These are phyloP conservation scores for Sugiyamaella castrensis DNA, from an alignment of 1,139 yeast species.

Conservation along the genomic window DNA sequence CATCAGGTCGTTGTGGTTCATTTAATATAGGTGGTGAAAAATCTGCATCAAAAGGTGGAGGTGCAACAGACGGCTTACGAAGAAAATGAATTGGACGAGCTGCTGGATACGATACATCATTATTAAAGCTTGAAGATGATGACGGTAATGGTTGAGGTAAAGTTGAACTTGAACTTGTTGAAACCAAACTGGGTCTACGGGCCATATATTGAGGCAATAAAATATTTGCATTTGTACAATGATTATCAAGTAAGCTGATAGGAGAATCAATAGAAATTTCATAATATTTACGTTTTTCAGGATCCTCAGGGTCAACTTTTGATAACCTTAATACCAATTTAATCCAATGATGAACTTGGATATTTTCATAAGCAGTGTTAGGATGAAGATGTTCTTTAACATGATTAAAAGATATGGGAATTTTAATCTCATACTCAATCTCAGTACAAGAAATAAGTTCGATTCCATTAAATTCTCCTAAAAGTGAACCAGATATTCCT, in stretches of 20 bases:
- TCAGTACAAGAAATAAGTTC: conserved; percentile 51
- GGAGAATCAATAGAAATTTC: conserved; percentile 93
- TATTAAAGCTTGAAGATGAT: conserved; percentile 11
- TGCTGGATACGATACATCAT: neutral
- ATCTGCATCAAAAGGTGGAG: conserved; percentile 42
- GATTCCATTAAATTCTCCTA: conserved; percentile 37
- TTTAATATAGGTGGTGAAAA: conserved; percentile 20
- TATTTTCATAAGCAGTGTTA: conserved; percentile 71
- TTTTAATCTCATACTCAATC: conserved; percentile 76
- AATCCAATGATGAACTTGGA: conserved; percentile 91
- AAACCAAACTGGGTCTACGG: conserved; percentile 21
- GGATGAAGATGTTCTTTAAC: conserved; percentile 59
- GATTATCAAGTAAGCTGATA: conserved; percentile 62
- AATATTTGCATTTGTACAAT: conserved; percentile 38
- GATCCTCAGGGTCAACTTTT: conserved; percentile 50
- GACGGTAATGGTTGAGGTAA: conserved; percentile 12
- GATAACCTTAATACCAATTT: conserved; percentile 80
- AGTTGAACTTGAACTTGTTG: conserved; percentile 28
- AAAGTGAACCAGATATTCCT: conserved; percentile 41
- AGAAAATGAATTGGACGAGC: conserved; percentile 42
- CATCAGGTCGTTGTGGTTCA: conserved; percentile 7
- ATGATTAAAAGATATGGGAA: conserved; percentile 58
- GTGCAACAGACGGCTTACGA: conserved; percentile 45
- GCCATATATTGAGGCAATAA: conserved; percentile 40
- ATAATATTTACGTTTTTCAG: conserved; percentile 72